A percentile compares a stretch with the other conserved stretches of the same genome.
phyloP scores from a whole-genome alignment of 2,329 filamentous ascomycete genomes.

The Aspergillus sp. region DNA sequence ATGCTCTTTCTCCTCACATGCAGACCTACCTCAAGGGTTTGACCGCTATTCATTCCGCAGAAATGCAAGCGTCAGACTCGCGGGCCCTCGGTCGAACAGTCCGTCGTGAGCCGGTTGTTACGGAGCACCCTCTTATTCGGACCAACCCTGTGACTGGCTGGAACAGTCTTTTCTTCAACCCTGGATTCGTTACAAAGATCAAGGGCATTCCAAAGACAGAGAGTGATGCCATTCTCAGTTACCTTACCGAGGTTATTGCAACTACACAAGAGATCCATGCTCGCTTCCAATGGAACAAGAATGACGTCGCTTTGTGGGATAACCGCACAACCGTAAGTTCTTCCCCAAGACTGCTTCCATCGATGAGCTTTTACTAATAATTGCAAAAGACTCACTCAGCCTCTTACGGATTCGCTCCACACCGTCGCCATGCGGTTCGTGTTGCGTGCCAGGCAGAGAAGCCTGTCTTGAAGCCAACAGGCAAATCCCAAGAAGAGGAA shows the following conservation, averaged over 20 bases:
- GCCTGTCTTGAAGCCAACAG: conserved; percentile 39
- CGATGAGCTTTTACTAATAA: conserved; percentile 1
- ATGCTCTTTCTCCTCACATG: conserved; percentile 51
- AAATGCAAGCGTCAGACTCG: conserved; percentile 50
- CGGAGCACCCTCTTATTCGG: conserved; percentile 54
- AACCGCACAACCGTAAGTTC: conserved; percentile 51
- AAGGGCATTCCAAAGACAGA: conserved; percentile 56
- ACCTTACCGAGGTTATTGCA: conserved; percentile 51
- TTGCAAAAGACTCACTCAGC: conserved; percentile 47
- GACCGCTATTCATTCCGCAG: conserved; percentile 52
- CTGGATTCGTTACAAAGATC: conserved; percentile 54
- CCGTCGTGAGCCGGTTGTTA: conserved; percentile 49
- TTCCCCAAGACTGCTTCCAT: background rate
- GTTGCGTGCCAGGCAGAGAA: conserved; percentile 45
- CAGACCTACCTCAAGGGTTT: conserved; percentile 56
- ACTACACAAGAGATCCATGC: conserved; percentile 65
- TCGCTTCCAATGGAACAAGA: conserved; percentile 60
- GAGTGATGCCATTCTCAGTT: conserved; percentile 47
- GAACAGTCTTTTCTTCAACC: conserved; percentile 58
- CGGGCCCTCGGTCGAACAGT: conserved; percentile 48
- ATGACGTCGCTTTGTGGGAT: conserved; percentile 66
- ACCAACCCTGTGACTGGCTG: conserved; percentile 59
- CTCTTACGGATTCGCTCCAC: conserved; percentile 54
- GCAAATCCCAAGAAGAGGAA: conserved; percentile 53
- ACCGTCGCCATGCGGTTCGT: conserved; percentile 51